These are phyloP conservation scores for Blastocystis sp. DNA, from an alignment of 352 stramenopile genomes.

Conservation along the genomic window DNA sequence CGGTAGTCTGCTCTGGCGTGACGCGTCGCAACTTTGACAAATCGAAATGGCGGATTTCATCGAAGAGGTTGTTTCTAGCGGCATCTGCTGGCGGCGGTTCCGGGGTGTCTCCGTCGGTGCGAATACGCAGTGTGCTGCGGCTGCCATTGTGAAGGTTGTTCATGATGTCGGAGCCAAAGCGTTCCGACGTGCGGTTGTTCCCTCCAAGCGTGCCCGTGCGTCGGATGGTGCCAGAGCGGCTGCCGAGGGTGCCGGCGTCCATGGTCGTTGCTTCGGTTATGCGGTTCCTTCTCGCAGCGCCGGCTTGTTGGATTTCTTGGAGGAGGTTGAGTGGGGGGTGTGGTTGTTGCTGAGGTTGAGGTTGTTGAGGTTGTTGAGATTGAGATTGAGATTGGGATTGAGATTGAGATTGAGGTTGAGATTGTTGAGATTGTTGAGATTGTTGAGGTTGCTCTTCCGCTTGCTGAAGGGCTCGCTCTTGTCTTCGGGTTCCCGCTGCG, in stretches of 20 bases:
- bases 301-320: not conserved
- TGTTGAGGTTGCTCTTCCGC: not conserved
- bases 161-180: constrained; percentile 32
- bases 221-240: constrained; percentile 17
- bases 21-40: constrained; percentile 43
- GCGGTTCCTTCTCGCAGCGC: not conserved
- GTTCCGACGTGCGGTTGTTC: not conserved
- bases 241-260: not conserved
- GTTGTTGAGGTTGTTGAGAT: not conserved
- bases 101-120: not conserved
- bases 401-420: not conserved
- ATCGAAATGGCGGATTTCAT: constrained; percentile 60
- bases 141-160: not conserved
- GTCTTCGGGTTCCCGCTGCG: not conserved
- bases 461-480: not conserved
- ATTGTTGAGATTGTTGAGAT: not conserved
- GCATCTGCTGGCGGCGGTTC: not conserved
- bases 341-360: not conserved
- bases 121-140: not conserved
- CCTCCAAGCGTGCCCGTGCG: constrained; percentile 38
- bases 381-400: not conserved
- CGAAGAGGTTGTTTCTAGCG: constrained; percentile 19
- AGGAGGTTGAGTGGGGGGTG: not conserved
- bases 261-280: not conserved
- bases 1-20: not conserved